These are phyloP conservation scores for Yamadazyma dendronema DNA, from an alignment of 1,139 yeast species.

Conservation along the genomic window DNA sequence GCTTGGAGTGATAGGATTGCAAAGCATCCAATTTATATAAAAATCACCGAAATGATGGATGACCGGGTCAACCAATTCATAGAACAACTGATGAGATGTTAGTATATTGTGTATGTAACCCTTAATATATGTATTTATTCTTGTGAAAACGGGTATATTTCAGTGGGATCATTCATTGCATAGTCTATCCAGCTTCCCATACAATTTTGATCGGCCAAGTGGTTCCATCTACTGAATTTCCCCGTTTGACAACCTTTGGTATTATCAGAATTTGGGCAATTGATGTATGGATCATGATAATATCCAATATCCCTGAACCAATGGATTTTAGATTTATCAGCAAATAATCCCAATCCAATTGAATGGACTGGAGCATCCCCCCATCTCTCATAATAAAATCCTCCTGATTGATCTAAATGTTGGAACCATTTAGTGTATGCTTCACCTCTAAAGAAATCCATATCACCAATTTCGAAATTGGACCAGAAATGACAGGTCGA, in stretches of 20 bases:
- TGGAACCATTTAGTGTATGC: constrained; percentile 67
- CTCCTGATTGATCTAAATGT: constrained; percentile 64
- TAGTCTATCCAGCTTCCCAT: constrained; percentile 69
- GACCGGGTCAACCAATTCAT: constrained; percentile 22
- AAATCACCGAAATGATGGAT: constrained; percentile 30
- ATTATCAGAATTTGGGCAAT: constrained; percentile 58
- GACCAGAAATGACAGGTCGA: constrained; percentile 91
- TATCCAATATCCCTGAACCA: constrained; percentile 92
- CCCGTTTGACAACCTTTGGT: constrained; percentile 29
- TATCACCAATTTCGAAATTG: constrained; percentile 77
- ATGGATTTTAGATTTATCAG: constrained; percentile 66
- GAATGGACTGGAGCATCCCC: constrained; percentile 92
- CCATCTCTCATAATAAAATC: constrained; percentile 86
- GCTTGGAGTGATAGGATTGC: constrained; percentile 39
- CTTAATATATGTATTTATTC: neutral
- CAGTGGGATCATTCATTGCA: constrained; percentile 40
- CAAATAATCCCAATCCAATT: constrained; percentile 70
- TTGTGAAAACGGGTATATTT: neutral
- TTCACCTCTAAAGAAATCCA: constrained; percentile 72
- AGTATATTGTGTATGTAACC: neutral
- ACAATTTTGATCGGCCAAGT: constrained; percentile 65
- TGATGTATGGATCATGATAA: constrained; percentile 67
- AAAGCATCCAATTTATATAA: constrained; percentile 30
- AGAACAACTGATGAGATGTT: constrained; percentile 1
- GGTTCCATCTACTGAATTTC: constrained; percentile 32